phyloP scores from a whole-genome alignment of 2,329 filamentous ascomycete genomes.

The Penicillium vulpinum region DNA sequence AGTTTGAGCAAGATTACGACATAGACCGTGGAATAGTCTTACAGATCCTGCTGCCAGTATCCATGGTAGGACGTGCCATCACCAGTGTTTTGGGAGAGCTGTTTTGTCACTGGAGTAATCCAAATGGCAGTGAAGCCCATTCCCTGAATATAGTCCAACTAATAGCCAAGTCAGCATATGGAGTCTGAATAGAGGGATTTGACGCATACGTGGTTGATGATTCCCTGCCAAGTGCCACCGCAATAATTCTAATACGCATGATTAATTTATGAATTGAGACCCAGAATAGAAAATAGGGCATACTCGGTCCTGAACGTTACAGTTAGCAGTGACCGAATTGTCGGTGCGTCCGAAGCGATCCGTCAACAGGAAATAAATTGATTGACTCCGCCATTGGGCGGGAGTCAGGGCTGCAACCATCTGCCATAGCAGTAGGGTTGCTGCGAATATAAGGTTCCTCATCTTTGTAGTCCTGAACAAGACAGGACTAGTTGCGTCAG shows the following conservation, averaged over 20 bases:
- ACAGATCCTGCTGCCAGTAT: slow-evolving; percentile 54
- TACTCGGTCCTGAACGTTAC: slow-evolving; percentile 29
- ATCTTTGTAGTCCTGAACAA: background rate
- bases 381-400: slow-evolving; percentile 43
- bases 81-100: slow-evolving; percentile 37
- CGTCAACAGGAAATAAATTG: slow-evolving; percentile 49
- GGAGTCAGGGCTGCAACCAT: slow-evolving; percentile 29
- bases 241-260: slow-evolving; percentile 50
- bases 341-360: slow-evolving; percentile 47
- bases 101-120: slow-evolving; percentile 49
- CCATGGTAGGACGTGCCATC: slow-evolving; percentile 53
- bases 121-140: slow-evolving; percentile 53
- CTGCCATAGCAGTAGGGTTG: slow-evolving; percentile 12
- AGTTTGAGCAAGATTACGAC: slow-evolving; percentile 49
- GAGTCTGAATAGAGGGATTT: no score
- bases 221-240: slow-evolving; percentile 49
- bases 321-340: slow-evolving; percentile 37
- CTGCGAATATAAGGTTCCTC: background rate
- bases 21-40: slow-evolving; percentile 21
- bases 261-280: background rate
- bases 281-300: background rate
- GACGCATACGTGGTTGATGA: slow-evolving; percentile 42
- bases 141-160: slow-evolving; percentile 53
- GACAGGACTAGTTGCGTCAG: background rate
- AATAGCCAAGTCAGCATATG: background rate